Evolutionary conservation across 108 stramenopile genomes (phyloP).

Genomic region (Cyclotella atomus): DNA sequence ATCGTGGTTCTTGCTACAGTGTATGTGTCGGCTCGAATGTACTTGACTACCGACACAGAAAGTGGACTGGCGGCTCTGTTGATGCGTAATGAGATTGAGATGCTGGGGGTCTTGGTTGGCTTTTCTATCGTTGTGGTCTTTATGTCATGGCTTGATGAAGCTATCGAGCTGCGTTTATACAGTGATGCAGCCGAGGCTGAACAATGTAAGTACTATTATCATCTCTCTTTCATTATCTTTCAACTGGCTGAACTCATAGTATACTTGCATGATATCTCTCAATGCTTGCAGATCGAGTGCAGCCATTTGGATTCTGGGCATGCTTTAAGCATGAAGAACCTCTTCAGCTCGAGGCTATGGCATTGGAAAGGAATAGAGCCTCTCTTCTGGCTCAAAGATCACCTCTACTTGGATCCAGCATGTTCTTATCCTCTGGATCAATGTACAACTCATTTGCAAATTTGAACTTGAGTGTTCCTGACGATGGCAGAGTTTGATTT

Average conservation of each 20-base stretch:
- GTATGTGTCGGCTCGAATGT: conserved; percentile 54
- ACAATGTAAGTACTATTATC: conserved; percentile 25
- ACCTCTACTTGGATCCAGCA: conserved; percentile 31
- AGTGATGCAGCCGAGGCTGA: conserved; percentile 45
- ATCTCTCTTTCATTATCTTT: background rate
- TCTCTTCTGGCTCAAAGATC: conserved; percentile 20
- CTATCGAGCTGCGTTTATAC: conserved; percentile 72
- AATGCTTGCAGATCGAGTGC: conserved; percentile 53
- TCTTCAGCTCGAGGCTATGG: conserved; percentile 39
- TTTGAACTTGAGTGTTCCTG: conserved; percentile 8
- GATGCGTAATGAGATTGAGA: conserved; percentile 72
- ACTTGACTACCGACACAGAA: conserved; percentile 35
- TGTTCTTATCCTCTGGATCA: conserved; percentile 36
- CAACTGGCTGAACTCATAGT: too few species aligned
- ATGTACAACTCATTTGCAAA: conserved; percentile 49
- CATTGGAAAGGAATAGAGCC: conserved; percentile 40
- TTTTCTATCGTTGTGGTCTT: conserved; percentile 66
- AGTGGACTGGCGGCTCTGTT: conserved; percentile 57
- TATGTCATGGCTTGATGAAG: conserved; percentile 79
- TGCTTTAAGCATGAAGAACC: conserved; percentile 60
- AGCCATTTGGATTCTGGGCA: conserved; percentile 83
- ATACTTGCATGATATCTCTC: too few species aligned
- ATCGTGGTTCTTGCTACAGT: conserved; percentile 60
- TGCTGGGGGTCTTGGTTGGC: conserved; percentile 63
- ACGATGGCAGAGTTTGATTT: background rate